Conservation (phyloP, 108 stramenopile species). For the Nannochloropsis gaditana region DNA sequence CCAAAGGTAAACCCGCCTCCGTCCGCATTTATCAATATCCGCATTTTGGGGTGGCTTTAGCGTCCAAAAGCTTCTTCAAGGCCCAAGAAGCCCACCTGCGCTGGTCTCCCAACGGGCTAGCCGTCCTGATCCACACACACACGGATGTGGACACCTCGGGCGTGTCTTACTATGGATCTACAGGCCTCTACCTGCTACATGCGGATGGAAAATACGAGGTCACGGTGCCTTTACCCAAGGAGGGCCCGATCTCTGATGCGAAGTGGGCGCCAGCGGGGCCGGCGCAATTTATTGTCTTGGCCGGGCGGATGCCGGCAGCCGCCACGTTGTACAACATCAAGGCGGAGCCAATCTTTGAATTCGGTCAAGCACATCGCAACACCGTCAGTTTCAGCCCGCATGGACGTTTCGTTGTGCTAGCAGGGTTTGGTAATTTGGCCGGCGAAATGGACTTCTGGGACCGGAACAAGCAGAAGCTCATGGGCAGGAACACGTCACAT, state of each 20-base stretch:
- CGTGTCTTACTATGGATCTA: constrained; percentile 86
- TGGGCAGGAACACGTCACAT: constrained; percentile 59
- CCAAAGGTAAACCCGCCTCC: constrained; percentile 75
- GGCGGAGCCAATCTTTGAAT: constrained; percentile 79
- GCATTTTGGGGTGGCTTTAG: constrained; percentile 25
- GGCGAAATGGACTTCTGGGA: constrained; percentile 93
- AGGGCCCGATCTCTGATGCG: constrained; percentile 58
- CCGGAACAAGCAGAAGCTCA: constrained; percentile 66
- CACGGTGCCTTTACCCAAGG: constrained; percentile 59
- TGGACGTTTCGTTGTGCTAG: constrained; percentile 77
- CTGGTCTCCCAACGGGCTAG: constrained; percentile 35
- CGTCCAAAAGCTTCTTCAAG: constrained; percentile 49
- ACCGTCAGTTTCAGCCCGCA: constrained; percentile 77
- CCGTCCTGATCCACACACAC: constrained; percentile 63
- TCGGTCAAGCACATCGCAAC: constrained; percentile 87
- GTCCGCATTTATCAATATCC: constrained; percentile 44
- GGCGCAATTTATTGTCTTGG: constrained; percentile 67
- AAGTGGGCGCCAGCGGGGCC: constrained; percentile 76
- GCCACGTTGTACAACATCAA: constrained; percentile 80
- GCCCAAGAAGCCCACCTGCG: constrained; percentile 35
- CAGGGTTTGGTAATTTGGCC: constrained; percentile 56
- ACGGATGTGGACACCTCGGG: constrained; percentile 85
- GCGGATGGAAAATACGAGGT: constrained; percentile 51
- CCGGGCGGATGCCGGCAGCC: constrained; percentile 84
- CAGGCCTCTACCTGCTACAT: constrained; percentile 70